These are phyloP conservation scores for Melampsora occidentalis DNA, from an alignment of 1,284 basidiomycete genomes.

Conservation along the genomic window DNA sequence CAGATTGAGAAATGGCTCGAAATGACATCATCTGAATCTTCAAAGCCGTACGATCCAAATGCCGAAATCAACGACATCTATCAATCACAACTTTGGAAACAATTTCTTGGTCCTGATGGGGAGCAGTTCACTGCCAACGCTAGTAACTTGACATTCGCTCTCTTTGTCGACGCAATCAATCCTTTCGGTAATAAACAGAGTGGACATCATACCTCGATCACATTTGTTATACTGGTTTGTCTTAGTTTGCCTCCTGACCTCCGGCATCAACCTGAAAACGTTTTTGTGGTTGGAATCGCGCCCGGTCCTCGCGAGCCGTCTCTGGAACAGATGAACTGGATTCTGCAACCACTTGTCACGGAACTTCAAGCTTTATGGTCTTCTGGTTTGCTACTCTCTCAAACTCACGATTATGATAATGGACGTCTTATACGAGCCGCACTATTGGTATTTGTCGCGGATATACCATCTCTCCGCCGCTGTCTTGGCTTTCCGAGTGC, in stretches of 20 bases:
- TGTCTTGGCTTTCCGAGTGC: constrained; percentile 31
- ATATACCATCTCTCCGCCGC: constrained; percentile 44
- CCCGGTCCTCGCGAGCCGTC: constrained; percentile 49
- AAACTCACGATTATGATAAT: not conserved
- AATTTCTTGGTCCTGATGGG: constrained; percentile 18
- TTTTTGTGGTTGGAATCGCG: constrained; percentile 55
- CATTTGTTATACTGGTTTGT: constrained; percentile 24
- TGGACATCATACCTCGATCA: constrained; percentile 6
- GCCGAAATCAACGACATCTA: constrained; percentile 2
- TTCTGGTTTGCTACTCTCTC: constrained; percentile 48
- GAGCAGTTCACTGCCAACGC: not conserved
- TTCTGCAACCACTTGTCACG: constrained; percentile 51
- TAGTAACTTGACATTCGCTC: constrained; percentile 7
- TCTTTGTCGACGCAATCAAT: constrained; percentile 29
- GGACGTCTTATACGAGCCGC: constrained; percentile 11
- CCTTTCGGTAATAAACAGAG: constrained; percentile 17
- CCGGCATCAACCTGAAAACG: constrained; percentile 53
- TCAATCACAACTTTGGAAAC: constrained; percentile 20
- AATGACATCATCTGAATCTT: not conserved
- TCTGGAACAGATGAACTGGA: constrained; percentile 50
- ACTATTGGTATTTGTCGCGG: constrained; percentile 43
- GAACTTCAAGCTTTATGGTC: constrained; percentile 52
- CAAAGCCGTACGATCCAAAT: not conserved
- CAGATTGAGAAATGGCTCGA: constrained; percentile 10
- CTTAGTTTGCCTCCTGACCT: too few relatives aligned